Evolutionary conservation across 169 alveolate genomes (phyloP).

Genomic region (Eimeria falciformis): DNA sequence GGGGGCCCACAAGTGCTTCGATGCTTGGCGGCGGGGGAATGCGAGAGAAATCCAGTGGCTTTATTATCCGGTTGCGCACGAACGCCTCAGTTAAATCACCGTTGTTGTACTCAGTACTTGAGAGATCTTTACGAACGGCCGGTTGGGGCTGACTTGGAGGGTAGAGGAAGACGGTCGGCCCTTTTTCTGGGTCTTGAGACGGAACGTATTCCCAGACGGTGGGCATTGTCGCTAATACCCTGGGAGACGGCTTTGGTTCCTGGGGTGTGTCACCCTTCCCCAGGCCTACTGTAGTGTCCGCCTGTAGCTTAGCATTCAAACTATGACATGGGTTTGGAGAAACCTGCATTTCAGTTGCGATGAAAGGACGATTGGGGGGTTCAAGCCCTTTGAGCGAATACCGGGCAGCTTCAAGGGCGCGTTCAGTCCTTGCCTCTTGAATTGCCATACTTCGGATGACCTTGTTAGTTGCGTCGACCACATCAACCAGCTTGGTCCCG

Average conservation of each 20-base stretch:
- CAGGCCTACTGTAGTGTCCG: background rate
- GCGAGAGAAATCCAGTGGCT: conserved; percentile 70
- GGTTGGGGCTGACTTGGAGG: conserved; percentile 40
- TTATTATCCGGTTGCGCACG: conserved; percentile 20
- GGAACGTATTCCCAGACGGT: conserved; percentile 49
- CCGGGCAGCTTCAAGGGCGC: conserved; percentile 52
- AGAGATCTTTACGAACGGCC: background rate
- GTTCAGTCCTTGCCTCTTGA: conserved; percentile 37
- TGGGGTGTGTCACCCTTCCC: background rate
- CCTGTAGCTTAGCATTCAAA: conserved; percentile 17
- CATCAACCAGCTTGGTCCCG: conserved; percentile 61
- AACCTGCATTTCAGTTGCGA: conserved; percentile 3
- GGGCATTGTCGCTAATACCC: background rate
- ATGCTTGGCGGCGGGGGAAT: conserved; percentile 71
- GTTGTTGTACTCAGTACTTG: background rate
- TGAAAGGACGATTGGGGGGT: conserved; percentile 5
- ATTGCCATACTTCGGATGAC: conserved; percentile 45
- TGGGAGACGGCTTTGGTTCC: conserved; percentile 31
- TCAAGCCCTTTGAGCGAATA: conserved; percentile 30
- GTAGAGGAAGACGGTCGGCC: conserved; percentile 59
- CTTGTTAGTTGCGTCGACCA: conserved; percentile 55
- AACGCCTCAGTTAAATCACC: background rate
- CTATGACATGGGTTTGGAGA: background rate
- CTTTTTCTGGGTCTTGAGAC: conserved; percentile 61
- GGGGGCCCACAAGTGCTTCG: conserved; percentile 5